Conservation (phyloP, 2,329 filamentous ascomycete genomes). For the Penicillium sclerotiorum region DNA sequence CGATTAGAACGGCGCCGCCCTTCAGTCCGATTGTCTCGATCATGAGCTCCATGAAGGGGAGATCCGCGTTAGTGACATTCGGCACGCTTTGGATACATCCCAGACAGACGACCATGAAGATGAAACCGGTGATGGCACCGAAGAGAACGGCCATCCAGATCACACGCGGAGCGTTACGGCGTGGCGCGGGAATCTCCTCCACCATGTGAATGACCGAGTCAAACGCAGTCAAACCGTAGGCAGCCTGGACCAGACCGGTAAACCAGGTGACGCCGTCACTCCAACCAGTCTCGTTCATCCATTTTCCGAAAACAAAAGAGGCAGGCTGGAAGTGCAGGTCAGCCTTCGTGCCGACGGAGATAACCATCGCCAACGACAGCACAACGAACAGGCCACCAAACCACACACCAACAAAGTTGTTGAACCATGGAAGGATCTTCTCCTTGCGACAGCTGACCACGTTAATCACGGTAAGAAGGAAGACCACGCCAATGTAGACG, state of each 20-base stretch:
- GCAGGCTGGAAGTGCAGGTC: conserved; percentile 52
- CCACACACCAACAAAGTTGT: conserved; percentile 59
- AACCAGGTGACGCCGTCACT: conserved; percentile 61
- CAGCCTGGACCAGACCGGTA: conserved; percentile 59
- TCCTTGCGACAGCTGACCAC: conserved; percentile 56
- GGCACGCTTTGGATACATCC: conserved; percentile 55
- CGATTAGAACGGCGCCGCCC: conserved; percentile 54
- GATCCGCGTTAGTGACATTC: conserved; percentile 42
- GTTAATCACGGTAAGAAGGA: conserved; percentile 55
- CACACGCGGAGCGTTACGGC: conserved; percentile 54
- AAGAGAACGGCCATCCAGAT: conserved; percentile 57
- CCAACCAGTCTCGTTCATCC: conserved; percentile 59
- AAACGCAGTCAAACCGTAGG: conserved; percentile 60
- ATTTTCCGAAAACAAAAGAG: conserved; percentile 56
- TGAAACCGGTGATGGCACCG: conserved; percentile 53
- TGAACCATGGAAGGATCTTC: conserved; percentile 54
- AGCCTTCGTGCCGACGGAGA: conserved; percentile 52
- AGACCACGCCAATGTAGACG: conserved; percentile 56
- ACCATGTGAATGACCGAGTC: conserved; percentile 63
- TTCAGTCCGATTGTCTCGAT: conserved; percentile 43
- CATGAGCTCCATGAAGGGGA: conserved; percentile 56
- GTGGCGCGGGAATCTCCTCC: conserved; percentile 58
- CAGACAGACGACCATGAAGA: conserved; percentile 57
- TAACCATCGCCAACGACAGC: conserved; percentile 55
- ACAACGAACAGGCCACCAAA: conserved; percentile 58